A percentile compares a stretch with the other conserved stretches of the same genome.
Evolutionary conservation across 129 eudicot species (phyloP).

Genomic region (Helianthus tuberosus): DNA sequence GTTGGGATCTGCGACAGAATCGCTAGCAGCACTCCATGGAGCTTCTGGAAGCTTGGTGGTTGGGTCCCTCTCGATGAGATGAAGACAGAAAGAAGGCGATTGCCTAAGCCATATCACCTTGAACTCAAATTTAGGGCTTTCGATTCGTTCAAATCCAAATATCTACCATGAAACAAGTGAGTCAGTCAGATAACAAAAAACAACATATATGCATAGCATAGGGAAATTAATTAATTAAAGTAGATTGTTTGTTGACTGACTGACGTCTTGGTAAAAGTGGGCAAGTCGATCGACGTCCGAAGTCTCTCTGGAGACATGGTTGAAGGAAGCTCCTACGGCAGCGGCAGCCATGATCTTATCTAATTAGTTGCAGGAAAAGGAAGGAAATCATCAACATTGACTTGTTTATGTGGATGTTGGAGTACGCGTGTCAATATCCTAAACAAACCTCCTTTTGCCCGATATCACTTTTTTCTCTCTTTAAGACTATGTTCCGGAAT

Average conservation of each 20-base stretch:
- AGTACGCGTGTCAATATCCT: too few relatives aligned
- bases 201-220: too few relatives aligned
- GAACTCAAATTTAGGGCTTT: slow-evolving; percentile 72
- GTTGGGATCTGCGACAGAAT: slow-evolving; percentile 61
- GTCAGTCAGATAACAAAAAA: not conserved
- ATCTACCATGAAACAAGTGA: slow-evolving; percentile 32
- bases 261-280: slow-evolving; percentile 71
- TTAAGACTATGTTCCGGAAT: too few relatives aligned
- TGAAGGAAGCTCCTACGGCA: slow-evolving; percentile 68
- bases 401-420: too few relatives aligned
- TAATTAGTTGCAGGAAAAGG: too few relatives aligned
- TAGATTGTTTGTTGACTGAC: not conserved
- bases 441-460: too few relatives aligned
- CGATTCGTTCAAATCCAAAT: slow-evolving; percentile 85
- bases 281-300: slow-evolving; percentile 82
- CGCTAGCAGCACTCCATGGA: slow-evolving; percentile 76
- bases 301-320: slow-evolving; percentile 84
- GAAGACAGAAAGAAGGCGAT: slow-evolving; percentile 66
- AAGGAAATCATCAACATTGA: too few relatives aligned
- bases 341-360: slow-evolving; percentile 7
- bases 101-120: slow-evolving; percentile 80
- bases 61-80: slow-evolving; percentile 86
- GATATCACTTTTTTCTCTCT: too few relatives aligned
- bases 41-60: slow-evolving; percentile 76
- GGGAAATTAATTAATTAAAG: not conserved